Conservation (phyloP, 2,329 filamentous ascomycete species). For the Hypoxylon sp. region DNA sequence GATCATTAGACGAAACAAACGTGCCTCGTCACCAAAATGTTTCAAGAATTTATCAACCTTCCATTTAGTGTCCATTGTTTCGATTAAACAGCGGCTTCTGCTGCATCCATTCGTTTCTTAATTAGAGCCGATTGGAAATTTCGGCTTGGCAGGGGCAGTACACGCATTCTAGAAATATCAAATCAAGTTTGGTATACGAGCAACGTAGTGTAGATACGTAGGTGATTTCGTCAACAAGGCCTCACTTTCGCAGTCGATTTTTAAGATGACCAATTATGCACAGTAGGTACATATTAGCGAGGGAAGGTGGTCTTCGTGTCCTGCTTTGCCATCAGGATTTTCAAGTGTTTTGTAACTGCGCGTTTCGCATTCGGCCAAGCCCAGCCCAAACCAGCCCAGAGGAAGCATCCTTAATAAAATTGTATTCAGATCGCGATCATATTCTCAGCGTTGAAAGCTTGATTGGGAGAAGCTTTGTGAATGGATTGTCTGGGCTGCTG, state of each 20-base stretch:
- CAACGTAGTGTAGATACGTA: neutral
- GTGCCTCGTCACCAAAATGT: constrained; percentile 28
- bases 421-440: neutral
- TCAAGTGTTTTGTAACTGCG: neutral
- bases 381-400: neutral
- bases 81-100: neutral
- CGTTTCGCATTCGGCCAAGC: neutral
- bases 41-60: constrained; percentile 26
- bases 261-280: neutral
- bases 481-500: neutral
- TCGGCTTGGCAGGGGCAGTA: neutral
- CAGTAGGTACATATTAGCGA: neutral
- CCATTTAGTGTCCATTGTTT: neutral
- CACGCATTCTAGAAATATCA: neutral
- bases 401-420: neutral
- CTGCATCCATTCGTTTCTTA: neutral
- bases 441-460: neutral
- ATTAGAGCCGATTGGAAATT: neutral
- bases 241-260: neutral
- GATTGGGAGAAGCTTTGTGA: neutral
- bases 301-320: neutral
- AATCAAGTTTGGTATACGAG: neutral
- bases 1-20: constrained; percentile 35
- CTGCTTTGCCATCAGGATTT: neutral
- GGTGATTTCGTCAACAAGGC: neutral